Percentiles rank a stretch among this genome's conserved stretches.
Evolutionary conservation across 106 monocot genomes (phyloP).

Genomic region (Triglochin maritima): DNA sequence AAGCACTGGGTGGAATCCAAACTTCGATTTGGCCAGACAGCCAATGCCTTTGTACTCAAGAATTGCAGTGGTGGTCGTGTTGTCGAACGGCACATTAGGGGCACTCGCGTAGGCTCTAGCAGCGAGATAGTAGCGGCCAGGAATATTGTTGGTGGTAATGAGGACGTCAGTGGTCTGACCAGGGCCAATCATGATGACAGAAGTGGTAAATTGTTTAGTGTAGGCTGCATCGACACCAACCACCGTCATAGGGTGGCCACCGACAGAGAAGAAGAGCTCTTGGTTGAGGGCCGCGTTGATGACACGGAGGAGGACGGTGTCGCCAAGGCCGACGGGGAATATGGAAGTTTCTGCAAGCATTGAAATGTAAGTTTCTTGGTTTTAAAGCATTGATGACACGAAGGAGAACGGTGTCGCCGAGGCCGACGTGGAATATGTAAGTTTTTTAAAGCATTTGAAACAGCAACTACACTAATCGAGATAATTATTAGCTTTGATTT

Average conservation of each 20-base stretch:
- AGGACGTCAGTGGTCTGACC: conserved; percentile 22
- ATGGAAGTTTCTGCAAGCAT: no score
- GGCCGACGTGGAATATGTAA: no score
- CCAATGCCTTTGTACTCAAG: background rate
- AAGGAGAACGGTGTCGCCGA: conserved; percentile 1
- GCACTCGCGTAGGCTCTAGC: conserved; percentile 4
- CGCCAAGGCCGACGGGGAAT: no score
- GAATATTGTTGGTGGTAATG: background rate
- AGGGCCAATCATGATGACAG: conserved; percentile 7
- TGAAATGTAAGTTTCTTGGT: no score
- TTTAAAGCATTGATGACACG: conserved; percentile 21
- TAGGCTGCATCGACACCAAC: conserved; percentile 16
- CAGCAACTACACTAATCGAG: no score
- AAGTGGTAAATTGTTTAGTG: conserved; percentile 8
- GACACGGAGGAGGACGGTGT: conserved; percentile 10
- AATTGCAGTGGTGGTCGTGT: conserved; percentile 7
- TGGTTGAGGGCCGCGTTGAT: conserved; percentile 22
- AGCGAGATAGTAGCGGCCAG: conserved; percentile 16
- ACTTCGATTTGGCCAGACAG: background rate
- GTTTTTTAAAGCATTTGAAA: no score
- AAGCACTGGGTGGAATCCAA: conserved; percentile 6
- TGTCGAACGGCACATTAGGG: background rate
- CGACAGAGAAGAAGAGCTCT: conserved; percentile 18
- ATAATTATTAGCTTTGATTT: no score
- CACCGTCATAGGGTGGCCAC: conserved; percentile 10